Evolutionary conservation across 2,329 filamentous ascomycete species (phyloP), one percentile per base, ranked within the genome.

Genomic region (Myriosclerotinia duriaeana): DNA sequence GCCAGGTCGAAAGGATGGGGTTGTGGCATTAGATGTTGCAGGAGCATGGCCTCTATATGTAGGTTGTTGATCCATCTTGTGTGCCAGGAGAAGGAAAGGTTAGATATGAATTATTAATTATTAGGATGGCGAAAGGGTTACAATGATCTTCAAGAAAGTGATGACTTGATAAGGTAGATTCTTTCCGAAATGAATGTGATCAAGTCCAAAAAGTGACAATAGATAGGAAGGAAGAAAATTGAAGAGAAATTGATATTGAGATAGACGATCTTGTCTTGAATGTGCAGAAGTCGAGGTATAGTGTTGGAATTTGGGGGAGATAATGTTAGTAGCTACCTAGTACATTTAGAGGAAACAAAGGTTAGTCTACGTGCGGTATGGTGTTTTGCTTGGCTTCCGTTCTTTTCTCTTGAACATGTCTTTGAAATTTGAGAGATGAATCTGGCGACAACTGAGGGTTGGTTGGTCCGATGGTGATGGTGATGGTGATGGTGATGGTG

Each of bases 1-100:
- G 46, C 76, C 75, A 53, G 78, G 72, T 53, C 77, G 72, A 63
- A 75, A 71, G 9, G 53, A 26, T 66, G 77, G 77, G 30, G 77
- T 78, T 56, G 75, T 75, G 56, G 74, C 74, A 56, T 74, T 75
- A 22, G 74, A 76, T 46, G 66, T 68, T 48, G 70, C 64, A 66
- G 53, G 66, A n/a, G 20, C 9, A 26, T 38, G 30, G 3, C 69
- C 69, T 71, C 71, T 69, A 66, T 70, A 69, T 14, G 42, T 42
- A 14, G 40, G 46, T 44, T 60, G 64, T 17, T 46, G 46, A 26
- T 61, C 64, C 64, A 66, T 66, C 8, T 36, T 38, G 30, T 50
- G 44, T 8, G n/a, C 0, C 20, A 22, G 20, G 42, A 17, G 8
- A 17, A 22, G 44, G 2, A 38, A 26, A 14, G 30, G 12, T 38